Base-by-base conservation (phyloP, 306 rosid genomes). In the Gastrolobium bilobum region DNA sequence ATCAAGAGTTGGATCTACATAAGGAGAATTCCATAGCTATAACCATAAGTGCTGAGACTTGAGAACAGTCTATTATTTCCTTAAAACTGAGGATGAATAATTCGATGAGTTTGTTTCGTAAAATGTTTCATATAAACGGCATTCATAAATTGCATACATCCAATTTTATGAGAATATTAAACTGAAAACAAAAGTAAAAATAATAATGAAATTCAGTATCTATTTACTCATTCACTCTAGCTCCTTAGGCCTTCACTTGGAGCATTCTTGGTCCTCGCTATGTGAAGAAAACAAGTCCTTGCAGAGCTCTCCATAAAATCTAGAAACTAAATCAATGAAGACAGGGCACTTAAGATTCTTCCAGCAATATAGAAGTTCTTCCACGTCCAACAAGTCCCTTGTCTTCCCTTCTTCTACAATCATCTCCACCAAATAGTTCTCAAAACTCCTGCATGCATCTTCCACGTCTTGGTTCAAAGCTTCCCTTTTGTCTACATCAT, bases 271-370 rank as follows among this genome's bases (percentile, higher is more conserved):
- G 76, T 75, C 77, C 14, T 81, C 87, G 7, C 48, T 31, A 7
- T 86, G 80, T 0, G 89, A n/a, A 30, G 98, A 87, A 70, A 93
- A 91, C 90, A 93, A 84, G 75, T 95, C 99, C 84, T 74, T 91
- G 71, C 99, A 95, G 3, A 95, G 97, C 80, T 95, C 99, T 31
- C 96, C 98, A 78, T 92, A 93, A 73, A 95, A 95, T 80, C 96
- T 86, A 74, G 85, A 62, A 4, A 95, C 98, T 80, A 95, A 86
- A 81, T 89, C 93, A 59, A 89, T 75, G 79, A 88, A 95, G 20
- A 87, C 91, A 58, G 98, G 97, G 8, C 90, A 82, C 56, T 93
- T 87, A 6, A 95, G 92, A 34, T 85, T 92, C 81, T 83, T 93
- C 99, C 98, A 92, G 81, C 94, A 93, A 7, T 84, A 81, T 39